These are phyloP conservation scores for Aspergillus oerlinghausenensis DNA, from an alignment of 2,329 filamentous ascomycete species.

Conservation along the genomic window DNA sequence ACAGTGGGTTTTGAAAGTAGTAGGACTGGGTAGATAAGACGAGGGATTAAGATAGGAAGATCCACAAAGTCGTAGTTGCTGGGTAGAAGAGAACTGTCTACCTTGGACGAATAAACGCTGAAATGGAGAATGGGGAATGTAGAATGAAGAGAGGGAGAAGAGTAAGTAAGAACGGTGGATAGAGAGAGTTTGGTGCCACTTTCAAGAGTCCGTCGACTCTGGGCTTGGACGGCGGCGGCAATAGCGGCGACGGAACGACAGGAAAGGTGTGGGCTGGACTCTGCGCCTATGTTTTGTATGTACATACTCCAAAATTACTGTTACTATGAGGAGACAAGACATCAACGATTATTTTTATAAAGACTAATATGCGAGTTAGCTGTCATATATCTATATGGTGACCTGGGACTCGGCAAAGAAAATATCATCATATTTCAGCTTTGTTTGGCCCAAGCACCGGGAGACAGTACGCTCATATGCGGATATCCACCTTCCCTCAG, in stretches of 20 bases:
- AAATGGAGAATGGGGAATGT: conserved; percentile 1
- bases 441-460: too few species aligned
- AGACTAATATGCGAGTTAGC: not conserved
- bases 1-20: conserved; percentile 2
- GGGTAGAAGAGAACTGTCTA: conserved; percentile 5
- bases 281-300: too few species aligned
- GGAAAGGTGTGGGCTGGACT: not conserved
- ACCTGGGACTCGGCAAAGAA: too few species aligned
- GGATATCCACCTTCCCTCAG: too few species aligned
- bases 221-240: conserved; percentile 14
- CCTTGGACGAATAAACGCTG: conserved; percentile 1
- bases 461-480: too few species aligned
- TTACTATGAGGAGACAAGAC: not conserved
- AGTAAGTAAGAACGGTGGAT: conserved; percentile 8
- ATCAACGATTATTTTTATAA: not conserved
- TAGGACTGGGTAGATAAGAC: conserved; percentile 3
- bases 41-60: conserved; percentile 3
- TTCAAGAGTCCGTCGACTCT: conserved; percentile 12
- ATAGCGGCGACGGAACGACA: conserved; percentile 13
- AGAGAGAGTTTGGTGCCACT: conserved; percentile 10
- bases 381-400: too few species aligned
- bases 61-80: not conserved
- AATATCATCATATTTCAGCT: too few species aligned
- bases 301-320: too few species aligned
- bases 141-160: not conserved